phyloP scores from a whole-genome alignment of 2,329 filamentous ascomycete genomes.

The Cordyceps farinosa region DNA sequence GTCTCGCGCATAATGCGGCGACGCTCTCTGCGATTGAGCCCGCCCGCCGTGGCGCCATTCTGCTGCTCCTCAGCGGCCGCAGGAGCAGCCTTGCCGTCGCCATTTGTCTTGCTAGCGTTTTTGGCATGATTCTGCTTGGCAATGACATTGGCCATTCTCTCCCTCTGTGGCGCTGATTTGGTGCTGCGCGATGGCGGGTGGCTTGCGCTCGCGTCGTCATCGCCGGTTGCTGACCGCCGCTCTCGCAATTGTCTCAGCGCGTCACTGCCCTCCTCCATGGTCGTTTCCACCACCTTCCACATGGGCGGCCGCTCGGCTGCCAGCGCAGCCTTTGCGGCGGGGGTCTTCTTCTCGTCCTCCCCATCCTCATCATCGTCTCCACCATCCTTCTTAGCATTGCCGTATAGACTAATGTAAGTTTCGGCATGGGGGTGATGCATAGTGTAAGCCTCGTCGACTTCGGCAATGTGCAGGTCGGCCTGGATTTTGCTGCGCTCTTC shows the following conservation, averaged over 20 bases:
- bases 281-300: constrained; percentile 64
- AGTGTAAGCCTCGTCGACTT: constrained; percentile 74
- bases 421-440: constrained; percentile 68
- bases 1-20: constrained; percentile 34
- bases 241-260: constrained; percentile 55
- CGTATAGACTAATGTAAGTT: constrained; percentile 64
- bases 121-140: constrained; percentile 22
- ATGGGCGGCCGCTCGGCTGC: constrained; percentile 54
- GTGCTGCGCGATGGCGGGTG: background rate
- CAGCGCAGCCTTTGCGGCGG: constrained; percentile 42
- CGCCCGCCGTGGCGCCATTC: constrained; percentile 25
- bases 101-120: constrained; percentile 25
- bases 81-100: constrained; percentile 22
- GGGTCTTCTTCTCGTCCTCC: constrained; percentile 33
- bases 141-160: constrained; percentile 15
- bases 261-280: constrained; percentile 53
- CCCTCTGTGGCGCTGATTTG: background rate
- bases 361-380: constrained; percentile 40
- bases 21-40: constrained; percentile 35
- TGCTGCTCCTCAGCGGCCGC: constrained; percentile 20
- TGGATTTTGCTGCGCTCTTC: constrained; percentile 51
- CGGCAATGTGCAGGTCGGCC: constrained; percentile 59
- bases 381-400: constrained; percentile 31
- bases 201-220: background rate
- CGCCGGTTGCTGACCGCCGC: constrained; percentile 34